A percentile compares a stretch with the other conserved stretches of the same genome.
phyloP scores from a whole-genome alignment of 768 basidiomycete genomes.

The Zangia roseola region DNA sequence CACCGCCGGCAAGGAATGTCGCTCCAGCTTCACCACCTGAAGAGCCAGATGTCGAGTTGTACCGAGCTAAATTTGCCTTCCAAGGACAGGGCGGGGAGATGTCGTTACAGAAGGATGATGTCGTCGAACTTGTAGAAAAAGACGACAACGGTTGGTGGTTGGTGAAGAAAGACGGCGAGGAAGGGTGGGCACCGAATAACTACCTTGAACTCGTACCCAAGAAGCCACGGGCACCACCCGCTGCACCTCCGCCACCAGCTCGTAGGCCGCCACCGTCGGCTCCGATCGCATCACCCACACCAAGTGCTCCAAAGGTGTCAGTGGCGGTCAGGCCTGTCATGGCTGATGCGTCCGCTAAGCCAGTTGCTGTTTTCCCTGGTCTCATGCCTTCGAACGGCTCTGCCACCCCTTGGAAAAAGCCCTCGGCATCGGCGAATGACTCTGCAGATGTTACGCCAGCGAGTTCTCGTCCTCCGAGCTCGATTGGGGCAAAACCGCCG shows the following conservation, averaged over 20 bases:
- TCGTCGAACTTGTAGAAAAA: conserved; percentile 90
- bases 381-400: conserved; percentile 68
- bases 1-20: conserved; percentile 40
- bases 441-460: conserved; percentile 40
- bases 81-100: conserved; percentile 92
- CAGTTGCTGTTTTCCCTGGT: conserved; percentile 80
- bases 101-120: conserved; percentile 83
- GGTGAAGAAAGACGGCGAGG: conserved; percentile 74
- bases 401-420: conserved; percentile 72
- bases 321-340: conserved; percentile 42
- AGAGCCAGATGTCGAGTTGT: conserved; percentile 69
- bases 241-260: conserved; percentile 69
- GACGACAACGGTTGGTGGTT: conserved; percentile 99
- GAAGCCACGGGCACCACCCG: conserved; percentile 58
- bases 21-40: conserved; percentile 55
- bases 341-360: conserved; percentile 69
- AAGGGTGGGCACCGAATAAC: conserved; percentile 96
- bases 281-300: conserved; percentile 37
- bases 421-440: conserved; percentile 34
- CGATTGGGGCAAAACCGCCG: conserved; percentile 49
- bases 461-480: conserved; percentile 51
- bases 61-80: conserved; percentile 91
- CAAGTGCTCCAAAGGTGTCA: conserved; percentile 34
- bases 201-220: conserved; percentile 82
- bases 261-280: conserved; percentile 44